A percentile compares a stretch with the other conserved stretches of the same genome.
phyloP scores from a whole-genome alignment of 2,329 filamentous ascomycete genomes.

The Fusarium tupiense region DNA sequence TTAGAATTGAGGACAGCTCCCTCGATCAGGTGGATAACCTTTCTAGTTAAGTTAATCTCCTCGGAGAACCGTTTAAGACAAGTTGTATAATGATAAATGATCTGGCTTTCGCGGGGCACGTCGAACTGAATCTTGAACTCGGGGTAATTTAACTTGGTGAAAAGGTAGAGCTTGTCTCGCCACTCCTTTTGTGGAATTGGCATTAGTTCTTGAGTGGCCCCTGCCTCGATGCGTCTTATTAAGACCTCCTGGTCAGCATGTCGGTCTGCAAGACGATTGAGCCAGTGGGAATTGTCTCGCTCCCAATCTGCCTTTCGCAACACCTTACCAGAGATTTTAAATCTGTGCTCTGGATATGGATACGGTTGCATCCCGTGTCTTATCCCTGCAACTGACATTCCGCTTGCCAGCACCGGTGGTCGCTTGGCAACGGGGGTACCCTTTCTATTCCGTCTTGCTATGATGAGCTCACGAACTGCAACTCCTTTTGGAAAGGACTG shows the following conservation, averaged over 20 bases:
- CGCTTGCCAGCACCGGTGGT: not conserved
- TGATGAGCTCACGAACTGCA: not conserved
- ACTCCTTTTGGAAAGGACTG: not conserved
- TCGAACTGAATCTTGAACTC: not conserved
- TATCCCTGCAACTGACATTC: not conserved
- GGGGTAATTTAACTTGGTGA: accelerated
- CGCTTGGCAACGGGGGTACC: not conserved
- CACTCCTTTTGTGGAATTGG: not conserved
- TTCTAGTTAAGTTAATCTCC: too few relatives aligned
- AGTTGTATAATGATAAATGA: too few relatives aligned
- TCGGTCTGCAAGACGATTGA: not conserved
- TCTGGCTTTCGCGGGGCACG: not conserved
- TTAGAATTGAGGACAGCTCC: not conserved
- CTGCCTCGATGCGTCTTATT: not conserved
- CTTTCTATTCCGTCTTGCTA: not conserved
- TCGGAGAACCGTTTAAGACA: not conserved
- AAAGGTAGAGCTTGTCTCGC: not conserved
- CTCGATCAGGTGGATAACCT: not conserved
- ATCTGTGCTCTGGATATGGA: too few relatives aligned
- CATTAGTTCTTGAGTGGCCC: not conserved
- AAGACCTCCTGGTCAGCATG: not conserved
- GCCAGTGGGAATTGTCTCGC: not conserved
- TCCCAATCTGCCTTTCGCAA: not conserved
- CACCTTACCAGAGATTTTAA: not conserved
- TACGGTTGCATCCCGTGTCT: accelerated